A percentile compares a stretch with the other conserved stretches of the same genome.
Conservation (phyloP, 2,329 filamentous ascomycete species). For the Ophiostoma himal-ulmi region DNA sequence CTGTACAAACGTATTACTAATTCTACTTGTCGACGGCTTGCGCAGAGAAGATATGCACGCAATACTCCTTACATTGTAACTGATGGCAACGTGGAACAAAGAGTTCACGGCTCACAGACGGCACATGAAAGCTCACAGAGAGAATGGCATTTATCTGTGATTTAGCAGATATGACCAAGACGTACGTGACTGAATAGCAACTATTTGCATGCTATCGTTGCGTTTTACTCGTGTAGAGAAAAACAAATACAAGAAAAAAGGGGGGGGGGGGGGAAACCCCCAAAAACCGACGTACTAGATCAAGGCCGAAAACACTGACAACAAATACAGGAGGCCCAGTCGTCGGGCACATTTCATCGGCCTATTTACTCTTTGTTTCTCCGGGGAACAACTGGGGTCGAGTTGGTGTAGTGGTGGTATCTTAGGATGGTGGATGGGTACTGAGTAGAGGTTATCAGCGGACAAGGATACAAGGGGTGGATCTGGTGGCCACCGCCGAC, state of each 20-base stretch:
- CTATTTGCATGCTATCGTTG: too few species aligned
- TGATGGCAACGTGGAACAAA: neutral
- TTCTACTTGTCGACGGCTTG: neutral
- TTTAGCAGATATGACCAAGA: too few species aligned
- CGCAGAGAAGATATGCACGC: neutral
- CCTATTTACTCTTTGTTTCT: neutral
- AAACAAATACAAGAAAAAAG: neutral
- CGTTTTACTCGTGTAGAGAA: too few species aligned
- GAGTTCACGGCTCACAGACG: too few species aligned
- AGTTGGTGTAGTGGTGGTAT: neutral
- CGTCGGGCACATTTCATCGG: neutral
- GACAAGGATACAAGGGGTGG: neutral
- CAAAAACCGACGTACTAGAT: neutral
- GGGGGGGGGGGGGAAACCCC: too few species aligned
- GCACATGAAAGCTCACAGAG: too few species aligned
- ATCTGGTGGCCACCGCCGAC: neutral
- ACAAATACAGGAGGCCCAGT: neutral
- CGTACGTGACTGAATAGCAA: too few species aligned
- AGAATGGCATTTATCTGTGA: too few species aligned
- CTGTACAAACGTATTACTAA: neutral
- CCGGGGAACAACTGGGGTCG: neutral
- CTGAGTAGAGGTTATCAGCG: too few species aligned
- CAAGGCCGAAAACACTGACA: neutral
- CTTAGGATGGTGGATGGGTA: too few species aligned
- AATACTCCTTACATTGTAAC: neutral